Conservation (phyloP, 2,329 filamentous ascomycete genomes). For the Colletotrichum brevisporum region DNA sequence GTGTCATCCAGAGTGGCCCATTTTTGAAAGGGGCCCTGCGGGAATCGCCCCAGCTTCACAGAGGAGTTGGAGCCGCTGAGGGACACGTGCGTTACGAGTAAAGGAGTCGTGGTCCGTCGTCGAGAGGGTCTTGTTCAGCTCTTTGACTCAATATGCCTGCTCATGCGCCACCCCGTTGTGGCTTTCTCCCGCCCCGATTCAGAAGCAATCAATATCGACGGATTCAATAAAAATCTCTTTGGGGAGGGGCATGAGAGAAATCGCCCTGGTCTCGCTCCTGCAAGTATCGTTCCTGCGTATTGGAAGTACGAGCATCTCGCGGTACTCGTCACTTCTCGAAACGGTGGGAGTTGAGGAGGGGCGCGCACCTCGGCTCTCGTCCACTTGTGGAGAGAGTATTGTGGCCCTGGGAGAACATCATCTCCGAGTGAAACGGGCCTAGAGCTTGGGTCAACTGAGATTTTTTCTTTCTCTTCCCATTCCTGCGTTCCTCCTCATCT, state of each 20-base stretch:
- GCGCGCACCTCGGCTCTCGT: constrained; percentile 11
- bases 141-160: constrained; percentile 30
- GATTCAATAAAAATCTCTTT: not conserved
- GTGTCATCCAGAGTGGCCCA: constrained; percentile 36
- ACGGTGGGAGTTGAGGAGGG: constrained; percentile 7
- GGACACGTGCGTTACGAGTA: constrained; percentile 36
- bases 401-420: constrained; percentile 30
- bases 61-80: constrained; percentile 4
- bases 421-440: constrained; percentile 37
- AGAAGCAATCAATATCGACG: not conserved
- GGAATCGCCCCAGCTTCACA: not conserved
- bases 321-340: constrained; percentile 7
- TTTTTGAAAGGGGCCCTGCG: not conserved
- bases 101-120: not conserved
- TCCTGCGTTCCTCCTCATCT: not conserved
- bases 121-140: constrained; percentile 4
- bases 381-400: constrained; percentile 20
- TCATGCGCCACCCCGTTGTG: constrained; percentile 6
- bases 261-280: not conserved
- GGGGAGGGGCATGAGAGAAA: too few relatives aligned
- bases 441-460: constrained; percentile 21
- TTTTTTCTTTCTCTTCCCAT: constrained; percentile 1
- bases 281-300: constrained; percentile 1
- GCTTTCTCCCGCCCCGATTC: constrained; percentile 1
- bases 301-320: constrained; percentile 3